Percentiles rank a stretch among this genome's conserved stretches.
Evolutionary conservation across 2,329 filamentous ascomycete genomes (phyloP).

Genomic region (Alternaria novae-zelandiae): DNA sequence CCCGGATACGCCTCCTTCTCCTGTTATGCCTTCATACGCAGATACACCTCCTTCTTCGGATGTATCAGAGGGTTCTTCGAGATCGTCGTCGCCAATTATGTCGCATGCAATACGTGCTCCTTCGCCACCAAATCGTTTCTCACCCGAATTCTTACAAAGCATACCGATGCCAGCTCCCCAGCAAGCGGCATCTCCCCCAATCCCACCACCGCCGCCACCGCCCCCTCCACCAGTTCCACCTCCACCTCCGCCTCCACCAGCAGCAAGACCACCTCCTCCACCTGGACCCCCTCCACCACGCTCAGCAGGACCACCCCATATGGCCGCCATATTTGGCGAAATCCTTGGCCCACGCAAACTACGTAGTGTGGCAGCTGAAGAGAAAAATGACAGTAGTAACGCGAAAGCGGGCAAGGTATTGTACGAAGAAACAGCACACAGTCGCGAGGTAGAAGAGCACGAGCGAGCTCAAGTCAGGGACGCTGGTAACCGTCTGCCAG

Average conservation of each 20-base stretch:
- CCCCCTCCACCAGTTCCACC: neutral
- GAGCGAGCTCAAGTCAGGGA: slow-evolving; percentile 16
- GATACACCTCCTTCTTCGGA: neutral
- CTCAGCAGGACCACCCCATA: neutral
- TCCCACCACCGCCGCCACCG: neutral
- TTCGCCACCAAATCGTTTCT: neutral
- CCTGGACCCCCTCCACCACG: neutral
- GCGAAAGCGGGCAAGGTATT: neutral
- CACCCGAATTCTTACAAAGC: neutral
- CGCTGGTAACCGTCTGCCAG: neutral
- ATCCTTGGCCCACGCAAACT: slow-evolving; percentile 3
- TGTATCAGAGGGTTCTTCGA: neutral
- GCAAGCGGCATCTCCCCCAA: neutral
- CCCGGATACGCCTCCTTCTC: neutral
- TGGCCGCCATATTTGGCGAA: neutral
- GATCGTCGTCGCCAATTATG: neutral
- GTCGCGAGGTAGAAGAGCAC: slow-evolving; percentile 13
- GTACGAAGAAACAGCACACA: slow-evolving; percentile 17
- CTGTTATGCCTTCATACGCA: neutral
- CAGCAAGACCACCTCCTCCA: neutral
- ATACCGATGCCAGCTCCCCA: neutral
- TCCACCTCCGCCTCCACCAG: neutral
- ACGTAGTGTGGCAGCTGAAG: slow-evolving; percentile 1
- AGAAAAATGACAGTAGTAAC: neutral
- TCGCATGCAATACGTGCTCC: neutral